A percentile compares a stretch with the other conserved stretches of the same genome.
Conservation (phyloP, 768 basidiomycete species). For the Collybiopsis luxurians region DNA sequence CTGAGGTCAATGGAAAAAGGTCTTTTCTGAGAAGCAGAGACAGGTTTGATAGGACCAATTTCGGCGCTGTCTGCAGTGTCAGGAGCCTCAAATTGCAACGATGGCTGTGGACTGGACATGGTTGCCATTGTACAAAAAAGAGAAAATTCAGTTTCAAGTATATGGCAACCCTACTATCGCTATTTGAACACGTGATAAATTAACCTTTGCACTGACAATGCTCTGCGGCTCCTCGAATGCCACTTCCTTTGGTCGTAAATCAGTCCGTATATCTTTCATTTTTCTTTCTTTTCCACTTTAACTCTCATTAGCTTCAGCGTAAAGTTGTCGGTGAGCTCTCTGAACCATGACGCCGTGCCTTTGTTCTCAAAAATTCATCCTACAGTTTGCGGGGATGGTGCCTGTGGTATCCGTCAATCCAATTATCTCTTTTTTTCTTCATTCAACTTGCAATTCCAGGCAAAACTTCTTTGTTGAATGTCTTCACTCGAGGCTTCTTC, state of each 20-base stretch:
- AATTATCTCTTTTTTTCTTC: conserved; percentile 15
- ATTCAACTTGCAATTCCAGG: conserved; percentile 36
- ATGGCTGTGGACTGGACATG: conserved; percentile 1
- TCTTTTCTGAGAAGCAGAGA: conserved; percentile 14
- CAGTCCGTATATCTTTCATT: conserved; percentile 7
- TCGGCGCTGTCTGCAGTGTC: not conserved
- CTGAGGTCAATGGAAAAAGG: conserved; percentile 74
- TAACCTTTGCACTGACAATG: not conserved
- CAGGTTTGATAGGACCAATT: not conserved
- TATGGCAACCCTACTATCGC: too few species aligned
- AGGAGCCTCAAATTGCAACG: conserved; percentile 5
- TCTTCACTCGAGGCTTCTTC: conserved; percentile 89
- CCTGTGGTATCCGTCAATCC: conserved; percentile 67
- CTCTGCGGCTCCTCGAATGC: conserved; percentile 13
- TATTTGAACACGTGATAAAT: too few species aligned
- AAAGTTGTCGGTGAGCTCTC: conserved; percentile 28
- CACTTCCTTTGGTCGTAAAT: conserved; percentile 14
- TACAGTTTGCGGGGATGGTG: conserved; percentile 96
- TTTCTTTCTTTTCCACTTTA: not conserved
- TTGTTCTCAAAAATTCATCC: conserved; percentile 26
- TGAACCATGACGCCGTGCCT: not conserved
- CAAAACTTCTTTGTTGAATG: conserved; percentile 84
- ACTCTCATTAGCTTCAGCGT: conserved; percentile 37
- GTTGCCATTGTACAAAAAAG: not conserved
- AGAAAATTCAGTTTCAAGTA: too few species aligned